Percentiles rank a stretch among this genome's conserved stretches.
Evolutionary conservation across 768 basidiomycete genomes (phyloP).

Genomic region (Podaxis sp.): DNA sequence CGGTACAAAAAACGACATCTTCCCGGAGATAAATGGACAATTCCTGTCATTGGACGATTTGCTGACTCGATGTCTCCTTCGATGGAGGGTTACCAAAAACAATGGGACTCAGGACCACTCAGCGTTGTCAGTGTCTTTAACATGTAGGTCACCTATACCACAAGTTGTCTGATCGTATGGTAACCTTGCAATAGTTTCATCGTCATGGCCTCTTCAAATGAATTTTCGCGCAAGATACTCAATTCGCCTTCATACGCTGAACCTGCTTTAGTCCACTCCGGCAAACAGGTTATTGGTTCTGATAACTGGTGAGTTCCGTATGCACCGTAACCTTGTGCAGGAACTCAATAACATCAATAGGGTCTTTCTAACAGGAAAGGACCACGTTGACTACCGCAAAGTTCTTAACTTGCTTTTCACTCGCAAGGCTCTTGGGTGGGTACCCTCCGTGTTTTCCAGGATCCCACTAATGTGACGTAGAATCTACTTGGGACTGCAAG

Average conservation of each 20-base stretch:
- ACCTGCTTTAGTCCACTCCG: slow-evolving; percentile 91
- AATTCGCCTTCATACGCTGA: slow-evolving; percentile 93
- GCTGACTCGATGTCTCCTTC: slow-evolving; percentile 89
- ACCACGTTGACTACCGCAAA: slow-evolving; percentile 91
- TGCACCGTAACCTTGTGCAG: not conserved
- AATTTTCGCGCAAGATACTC: slow-evolving; percentile 91
- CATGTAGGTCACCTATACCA: slow-evolving; percentile 59
- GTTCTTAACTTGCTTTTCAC: slow-evolving; percentile 92
- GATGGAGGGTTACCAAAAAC: slow-evolving; percentile 87
- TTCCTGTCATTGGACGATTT: slow-evolving; percentile 97
- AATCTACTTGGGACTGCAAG: slow-evolving; percentile 84
- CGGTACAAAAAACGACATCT: slow-evolving; percentile 86
- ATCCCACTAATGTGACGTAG: slow-evolving; percentile 34
- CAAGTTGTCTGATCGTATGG: not conserved
- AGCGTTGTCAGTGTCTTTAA: slow-evolving; percentile 95
- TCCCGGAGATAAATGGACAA: slow-evolving; percentile 89
- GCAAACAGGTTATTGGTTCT: slow-evolving; percentile 78
- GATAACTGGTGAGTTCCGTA: slow-evolving; percentile 76
- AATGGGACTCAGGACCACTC: slow-evolving; percentile 89
- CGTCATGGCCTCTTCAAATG: slow-evolving; percentile 95
- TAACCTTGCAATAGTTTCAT: slow-evolving; percentile 70
- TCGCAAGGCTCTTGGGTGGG: slow-evolving; percentile 85
- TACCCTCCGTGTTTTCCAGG: slow-evolving; percentile 18
- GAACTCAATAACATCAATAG: slow-evolving; percentile 35
- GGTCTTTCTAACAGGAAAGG: slow-evolving; percentile 97